Evolutionary conservation across 2,329 filamentous ascomycete genomes (phyloP).

Genomic region (Calonectria multiphialidica): DNA sequence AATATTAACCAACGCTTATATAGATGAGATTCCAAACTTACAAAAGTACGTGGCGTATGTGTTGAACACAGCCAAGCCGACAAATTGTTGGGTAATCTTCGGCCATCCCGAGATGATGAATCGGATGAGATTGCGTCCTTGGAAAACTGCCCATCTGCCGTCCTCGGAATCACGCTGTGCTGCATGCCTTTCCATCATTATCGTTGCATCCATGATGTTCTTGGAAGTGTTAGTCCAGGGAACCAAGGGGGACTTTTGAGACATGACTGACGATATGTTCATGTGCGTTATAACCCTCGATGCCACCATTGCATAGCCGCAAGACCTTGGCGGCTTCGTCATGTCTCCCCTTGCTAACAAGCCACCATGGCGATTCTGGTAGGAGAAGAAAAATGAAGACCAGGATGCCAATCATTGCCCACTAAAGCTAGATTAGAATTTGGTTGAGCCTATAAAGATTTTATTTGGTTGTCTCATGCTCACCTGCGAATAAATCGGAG

Average conservation of each 20-base stretch:
- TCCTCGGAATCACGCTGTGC: conserved; percentile 19
- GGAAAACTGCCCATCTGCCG: conserved; percentile 24
- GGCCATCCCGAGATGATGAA: conserved; percentile 29
- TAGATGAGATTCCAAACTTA: background rate
- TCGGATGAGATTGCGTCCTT: conserved; percentile 26
- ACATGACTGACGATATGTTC: conserved; percentile 21
- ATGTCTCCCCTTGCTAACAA: conserved; percentile 22
- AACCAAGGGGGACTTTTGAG: fast-evolving
- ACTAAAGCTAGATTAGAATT: background rate
- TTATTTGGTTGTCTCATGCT: background rate
- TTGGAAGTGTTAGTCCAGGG: background rate
- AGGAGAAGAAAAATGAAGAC: conserved; percentile 24
- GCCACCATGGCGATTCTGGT: conserved; percentile 31
- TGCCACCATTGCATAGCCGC: conserved; percentile 13
- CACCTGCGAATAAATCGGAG: conserved; percentile 30
- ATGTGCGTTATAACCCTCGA: conserved; percentile 28
- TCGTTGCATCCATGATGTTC: conserved; percentile 26
- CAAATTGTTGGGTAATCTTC: conserved; percentile 30
- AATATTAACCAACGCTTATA: background rate
- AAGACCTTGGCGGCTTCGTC: conserved; percentile 25
- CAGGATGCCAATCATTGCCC: conserved; percentile 26
- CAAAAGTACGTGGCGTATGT: conserved; percentile 33
- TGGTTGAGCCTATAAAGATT: fast-evolving
- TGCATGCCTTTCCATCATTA: conserved; percentile 24
- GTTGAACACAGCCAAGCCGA: conserved; percentile 30